Base-by-base conservation (phyloP, 306 rosid species). In the Senna siamea region DNA sequence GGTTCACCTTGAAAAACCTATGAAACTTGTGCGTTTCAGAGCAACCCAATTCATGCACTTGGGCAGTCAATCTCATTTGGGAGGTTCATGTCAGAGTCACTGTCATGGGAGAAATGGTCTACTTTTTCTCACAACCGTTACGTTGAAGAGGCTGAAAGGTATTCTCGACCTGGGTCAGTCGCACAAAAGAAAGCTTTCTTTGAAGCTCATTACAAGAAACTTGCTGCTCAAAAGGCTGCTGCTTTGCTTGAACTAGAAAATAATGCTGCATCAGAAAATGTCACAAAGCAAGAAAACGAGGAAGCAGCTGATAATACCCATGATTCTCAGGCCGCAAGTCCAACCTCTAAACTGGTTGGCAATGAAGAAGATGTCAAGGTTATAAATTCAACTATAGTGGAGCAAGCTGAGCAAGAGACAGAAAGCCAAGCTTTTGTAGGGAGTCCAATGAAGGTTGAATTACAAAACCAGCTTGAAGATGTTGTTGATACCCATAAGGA, bases 111-210 rank as follows among this genome's bases (percentile, higher is more conserved):
- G 48, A 94, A 85, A 79, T 94, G 98, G 98, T 88, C 98, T 1
- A 74, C 82, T 15, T 87, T 94, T 76, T 87, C 97, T 17, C 84
- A 85, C 76, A 94, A 94, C 75, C 97, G 96, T 43, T 92, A 94
- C 2, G 98, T 94, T 0, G 98, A 94, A 78, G 98, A 94, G 78
- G 98, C 98, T 0, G 97, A 94, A 88, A 84, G 88, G 84, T 84
- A 28, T 63, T 79, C 98, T 8, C 79, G 80, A 9, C 97, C 97
- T 0, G 98, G 98, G 15, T 89, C 98, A 11, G 98, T 94, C 47
- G 98, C 98, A 0, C 97, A 91, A 83, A 94, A 94, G 87, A 94
- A 94, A 73, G 98, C 98, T 52, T 94, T 94, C 89, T 94, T 94
- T 83, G 98, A 94, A 85, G 98, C 97, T 59, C 98, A 94, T 72